Evolutionary conservation across 768 basidiomycete species (phyloP), one percentile per base, ranked within the genome.

Genomic region (Pilatotrama ljubarskyi): DNA sequence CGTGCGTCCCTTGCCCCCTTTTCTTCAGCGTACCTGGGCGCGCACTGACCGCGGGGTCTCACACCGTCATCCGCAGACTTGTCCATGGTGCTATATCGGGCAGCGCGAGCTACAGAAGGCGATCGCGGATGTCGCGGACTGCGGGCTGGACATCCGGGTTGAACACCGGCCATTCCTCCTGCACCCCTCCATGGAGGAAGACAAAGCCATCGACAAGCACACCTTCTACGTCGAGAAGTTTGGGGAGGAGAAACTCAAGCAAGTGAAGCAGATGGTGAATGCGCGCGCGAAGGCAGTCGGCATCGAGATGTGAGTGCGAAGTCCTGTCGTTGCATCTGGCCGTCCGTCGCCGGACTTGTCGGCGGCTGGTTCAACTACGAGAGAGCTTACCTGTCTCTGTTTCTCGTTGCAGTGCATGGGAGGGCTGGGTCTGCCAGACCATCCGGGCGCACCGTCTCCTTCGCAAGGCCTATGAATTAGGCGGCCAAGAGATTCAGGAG

Each of bases 371-470:
- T 9, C 2, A 8, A 37, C 8, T 20, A 3, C 44, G 32, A 20
- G 32, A 20, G 17, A 38, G 52, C 63, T 53, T 29, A 51, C 29
- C 9, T 10, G 24, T 20, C 20, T n/a, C 11, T 7, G 35, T 18
- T 40, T 37, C n/a, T n/a, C 5, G 4, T 29, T 51, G 15, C 66
- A 90, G 88, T 52, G 75, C 77, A 4, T 84, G 84, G 66, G 78
- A 77, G 15, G 89, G 89, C 18, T 77, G 78, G 14, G 77, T 92
- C 62, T 78, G 81, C 53, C 83, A 84, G 66, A 88, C 90, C n/a
- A 84, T 79, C 37, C 75, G 78, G 18, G 87, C 87, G 9, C 91
- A 93, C 70, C 82, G 91, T 11, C 77, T 94, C 25, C 78, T 86
- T 29, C 81, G 82, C 55, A 88, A 90, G 68, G 90, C 90, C 1